Base-by-base conservation (phyloP, 805 yeast species). In the Candida xiaguanensis region DNA sequence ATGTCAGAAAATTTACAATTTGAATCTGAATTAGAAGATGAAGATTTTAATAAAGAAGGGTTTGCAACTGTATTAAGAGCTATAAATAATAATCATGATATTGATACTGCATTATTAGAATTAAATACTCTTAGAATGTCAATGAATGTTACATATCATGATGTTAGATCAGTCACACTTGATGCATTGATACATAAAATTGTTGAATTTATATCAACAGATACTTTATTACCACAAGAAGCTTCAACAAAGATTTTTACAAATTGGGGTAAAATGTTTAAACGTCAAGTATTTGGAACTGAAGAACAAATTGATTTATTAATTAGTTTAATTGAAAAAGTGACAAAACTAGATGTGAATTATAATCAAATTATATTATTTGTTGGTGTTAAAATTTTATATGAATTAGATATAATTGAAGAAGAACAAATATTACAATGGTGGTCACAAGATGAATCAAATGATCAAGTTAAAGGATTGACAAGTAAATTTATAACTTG, bases 61-160 rank as follows among this genome's bases (percentile, higher is more conserved):
- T 70, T 84, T 43, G 96, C 95, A 8, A 88, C 97, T 0, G 85
- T 93, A 23, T 87, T 82, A 50, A 76, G 99, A 56, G 95, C 99
- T 1, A 75, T 93, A 61, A 91, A 85, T 50, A 83, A 90, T 54
- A 85, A 88, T 59, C 99, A 93, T 61, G 95, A 86, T 53, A 72
- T 88, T 44, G 97, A 91, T 57, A 90, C 96, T 11, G 97, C 99
- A 0, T 65, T 88, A 47, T 67, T 93, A 43, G 99, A 93, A 65
- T 75, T 93, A 52, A 91, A 91, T 58, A 93, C 99, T 0, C 72
- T 93, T 55, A 77, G 98, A 65, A 91, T 93, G 99, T 87, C 96
- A 53, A 85, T 90, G 93, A 88, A 93, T 58, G 99, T 89, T 13
- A 77, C 93, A 0, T 91, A 93, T 61, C 95, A 87, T 53, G 96